Base-by-base conservation (phyloP, 1,139 yeast species). In the Yamadazyma sp. region DNA sequence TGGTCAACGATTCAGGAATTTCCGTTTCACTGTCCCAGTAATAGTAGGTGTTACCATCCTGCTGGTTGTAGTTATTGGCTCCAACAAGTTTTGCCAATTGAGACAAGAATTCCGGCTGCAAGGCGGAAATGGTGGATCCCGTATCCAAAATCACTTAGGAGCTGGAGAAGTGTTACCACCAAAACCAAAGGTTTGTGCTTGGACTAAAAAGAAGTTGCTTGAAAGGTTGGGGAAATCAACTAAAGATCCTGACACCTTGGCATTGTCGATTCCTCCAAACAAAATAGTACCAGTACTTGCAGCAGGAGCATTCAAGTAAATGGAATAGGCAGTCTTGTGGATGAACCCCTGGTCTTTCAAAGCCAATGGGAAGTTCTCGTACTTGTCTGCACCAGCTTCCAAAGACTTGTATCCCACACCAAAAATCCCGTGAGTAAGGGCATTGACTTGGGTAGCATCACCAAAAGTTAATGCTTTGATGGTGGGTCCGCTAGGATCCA, bases 221-320 rank as follows among this genome's bases (percentile, higher is more conserved):
- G 9, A 11, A 4, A n/a, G 28, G 15, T 11, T 25, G 8, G 28
- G 28, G 12, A 25, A 12, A 38, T 56, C 57, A 7, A 59, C 44
- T 39, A 72, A 60, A 11, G 49, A 39, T 2, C 78, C 78, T 2
- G 54, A 25, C 48, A 66, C 70, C 50, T 73, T 74, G 39, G 73
- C 69, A 39, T 67, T 64, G 50, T 76, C 80, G 23, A 76, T 70
- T 2, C 78, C 81, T 2, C 80, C 80, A 56, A 74, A 74, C 39
- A 68, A 56, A 30, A 74, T 57, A 28, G 62, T 52, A 2, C 80
- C 80, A 6, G 57, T 22, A 12, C 45, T 21, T 13, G 67, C 53
- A 9, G 47, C 50, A 6, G 38, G 31, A 2, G 52, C 42, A 32
- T 51, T 47, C 43, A 67, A 58, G 50, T 58, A 67, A 37, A 68